A percentile compares a stretch with the other conserved stretches of the same genome.
Conservation (phyloP, 495 filamentous ascomycete genomes). For the Lasiosphaeris hirsuta region DNA sequence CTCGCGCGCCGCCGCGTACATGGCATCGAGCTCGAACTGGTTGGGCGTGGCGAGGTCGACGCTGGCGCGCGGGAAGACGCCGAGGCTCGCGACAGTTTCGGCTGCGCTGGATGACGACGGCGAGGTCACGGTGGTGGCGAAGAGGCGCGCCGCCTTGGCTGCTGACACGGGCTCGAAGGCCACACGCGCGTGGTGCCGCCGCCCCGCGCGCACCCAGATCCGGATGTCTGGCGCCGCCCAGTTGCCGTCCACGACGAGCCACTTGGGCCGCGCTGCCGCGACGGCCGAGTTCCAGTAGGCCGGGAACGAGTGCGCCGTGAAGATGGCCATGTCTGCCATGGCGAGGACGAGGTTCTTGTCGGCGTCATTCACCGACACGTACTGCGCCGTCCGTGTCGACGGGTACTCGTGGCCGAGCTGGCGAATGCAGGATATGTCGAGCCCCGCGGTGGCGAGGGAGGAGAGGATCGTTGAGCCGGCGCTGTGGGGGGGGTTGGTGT, state of each 20-base stretch:
- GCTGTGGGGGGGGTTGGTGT: constrained; percentile 21
- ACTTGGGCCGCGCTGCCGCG: constrained; percentile 55
- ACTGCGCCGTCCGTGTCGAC: constrained; percentile 73
- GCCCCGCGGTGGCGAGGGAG: constrained; percentile 56
- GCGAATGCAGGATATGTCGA: constrained; percentile 62
- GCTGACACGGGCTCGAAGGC: constrained; percentile 90
- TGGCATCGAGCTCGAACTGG: constrained; percentile 69
- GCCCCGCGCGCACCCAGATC: constrained; percentile 59
- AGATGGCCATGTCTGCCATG: constrained; percentile 92
- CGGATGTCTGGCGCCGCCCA: constrained; percentile 63
- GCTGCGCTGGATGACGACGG: not conserved
- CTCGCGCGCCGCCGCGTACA: constrained; percentile 63
- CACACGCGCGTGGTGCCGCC: constrained; percentile 50
- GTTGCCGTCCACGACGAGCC: constrained; percentile 80
- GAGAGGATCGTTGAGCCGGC: constrained; percentile 68
- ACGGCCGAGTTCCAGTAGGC: constrained; percentile 60
- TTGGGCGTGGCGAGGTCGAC: constrained; percentile 80
- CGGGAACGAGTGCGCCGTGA: constrained; percentile 53
- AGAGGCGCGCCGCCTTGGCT: constrained; percentile 69
- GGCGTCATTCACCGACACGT: constrained; percentile 81
- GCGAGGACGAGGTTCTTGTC: constrained; percentile 78
- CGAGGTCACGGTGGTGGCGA: too few relatives aligned
- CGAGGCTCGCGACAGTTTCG: constrained; percentile 22
- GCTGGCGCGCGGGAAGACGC: constrained; percentile 57
- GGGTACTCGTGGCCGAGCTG: constrained; percentile 47